Conservation (phyloP, 805 yeast genomes). For the Kluyveromyces aestuarii region DNA sequence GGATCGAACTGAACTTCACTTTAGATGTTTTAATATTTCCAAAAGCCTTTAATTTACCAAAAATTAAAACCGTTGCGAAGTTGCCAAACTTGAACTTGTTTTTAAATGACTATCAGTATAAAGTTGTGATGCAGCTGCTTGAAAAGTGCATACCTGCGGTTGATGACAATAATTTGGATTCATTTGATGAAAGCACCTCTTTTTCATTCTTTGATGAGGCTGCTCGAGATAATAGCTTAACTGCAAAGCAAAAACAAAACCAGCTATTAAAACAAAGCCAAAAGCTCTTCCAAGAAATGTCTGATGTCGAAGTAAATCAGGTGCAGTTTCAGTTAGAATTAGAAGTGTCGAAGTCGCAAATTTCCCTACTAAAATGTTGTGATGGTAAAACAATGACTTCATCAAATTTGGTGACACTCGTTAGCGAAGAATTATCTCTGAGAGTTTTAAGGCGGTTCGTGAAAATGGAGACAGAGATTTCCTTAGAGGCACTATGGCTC, state of each 20-base stretch:
- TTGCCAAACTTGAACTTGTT: slow-evolving; percentile 65
- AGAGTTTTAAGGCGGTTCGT: slow-evolving; percentile 48
- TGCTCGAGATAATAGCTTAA: slow-evolving; percentile 3
- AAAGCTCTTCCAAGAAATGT: slow-evolving; percentile 31
- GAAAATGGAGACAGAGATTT: slow-evolving; percentile 58
- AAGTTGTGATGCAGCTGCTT: slow-evolving; percentile 70
- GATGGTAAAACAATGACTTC: slow-evolving; percentile 51
- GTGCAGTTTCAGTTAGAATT: slow-evolving; percentile 65
- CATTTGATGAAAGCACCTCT: not conserved
- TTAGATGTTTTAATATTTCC: slow-evolving; percentile 84
- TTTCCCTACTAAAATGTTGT: slow-evolving; percentile 61
- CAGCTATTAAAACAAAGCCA: slow-evolving; percentile 12
- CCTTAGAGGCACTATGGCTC: slow-evolving; percentile 55
- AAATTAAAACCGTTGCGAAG: slow-evolving; percentile 63
- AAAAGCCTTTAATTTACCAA: slow-evolving; percentile 63
- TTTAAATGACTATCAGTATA: slow-evolving; percentile 83
- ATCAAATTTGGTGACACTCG: slow-evolving; percentile 60
- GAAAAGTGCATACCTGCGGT: slow-evolving; percentile 55
- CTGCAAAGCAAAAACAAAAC: slow-evolving; percentile 14
- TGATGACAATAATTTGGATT: slow-evolving; percentile 14
- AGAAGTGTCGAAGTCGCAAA: slow-evolving; percentile 50
- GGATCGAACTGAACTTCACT: slow-evolving; percentile 60
- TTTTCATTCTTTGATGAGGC: not conserved
- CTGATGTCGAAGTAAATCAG: slow-evolving; percentile 41
- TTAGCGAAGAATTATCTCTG: slow-evolving; percentile 56